phyloP scores from a whole-genome alignment of 2,329 filamentous ascomycete species.

The Lachnellula suecica region DNA sequence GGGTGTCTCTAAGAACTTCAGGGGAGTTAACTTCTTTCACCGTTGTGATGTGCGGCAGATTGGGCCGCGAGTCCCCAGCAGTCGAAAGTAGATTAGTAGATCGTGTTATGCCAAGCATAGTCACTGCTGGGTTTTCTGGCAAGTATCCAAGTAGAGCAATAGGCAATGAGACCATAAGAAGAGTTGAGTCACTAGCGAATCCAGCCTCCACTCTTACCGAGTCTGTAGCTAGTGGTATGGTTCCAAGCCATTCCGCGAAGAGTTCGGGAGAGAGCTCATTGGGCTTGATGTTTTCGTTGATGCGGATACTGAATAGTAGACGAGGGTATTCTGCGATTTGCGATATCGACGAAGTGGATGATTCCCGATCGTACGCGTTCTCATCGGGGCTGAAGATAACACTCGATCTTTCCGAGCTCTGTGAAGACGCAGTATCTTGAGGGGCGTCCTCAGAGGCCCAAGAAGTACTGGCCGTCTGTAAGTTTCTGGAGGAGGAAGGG shows the following conservation, averaged over 20 bases:
- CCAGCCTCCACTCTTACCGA: slow-evolving; percentile 16
- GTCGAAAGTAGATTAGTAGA: background rate
- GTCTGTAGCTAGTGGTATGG: slow-evolving; percentile 6
- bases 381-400: background rate
- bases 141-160: slow-evolving; percentile 8
- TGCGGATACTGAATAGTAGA: slow-evolving; percentile 15
- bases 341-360: background rate
- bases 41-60: background rate
- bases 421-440: background rate
- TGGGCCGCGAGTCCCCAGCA: background rate
- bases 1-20: background rate
- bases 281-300: slow-evolving; percentile 11
- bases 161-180: slow-evolving; percentile 16
- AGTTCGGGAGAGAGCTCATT: slow-evolving; percentile 10
- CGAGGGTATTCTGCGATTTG: slow-evolving; percentile 10
- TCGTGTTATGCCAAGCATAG: slow-evolving; percentile 10
- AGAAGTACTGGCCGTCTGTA: background rate
- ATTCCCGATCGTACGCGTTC: background rate
- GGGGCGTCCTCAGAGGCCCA: background rate
- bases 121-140: slow-evolving; percentile 7
- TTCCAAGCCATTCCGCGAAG: slow-evolving; percentile 12
- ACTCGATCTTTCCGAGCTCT: background rate
- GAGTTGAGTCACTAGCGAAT: slow-evolving; percentile 16
- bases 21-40: background rate
- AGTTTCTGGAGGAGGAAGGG: background rate